These are phyloP conservation scores for Phytophthora constricta DNA, from an alignment of 352 stramenopile genomes.

Conservation along the genomic window DNA sequence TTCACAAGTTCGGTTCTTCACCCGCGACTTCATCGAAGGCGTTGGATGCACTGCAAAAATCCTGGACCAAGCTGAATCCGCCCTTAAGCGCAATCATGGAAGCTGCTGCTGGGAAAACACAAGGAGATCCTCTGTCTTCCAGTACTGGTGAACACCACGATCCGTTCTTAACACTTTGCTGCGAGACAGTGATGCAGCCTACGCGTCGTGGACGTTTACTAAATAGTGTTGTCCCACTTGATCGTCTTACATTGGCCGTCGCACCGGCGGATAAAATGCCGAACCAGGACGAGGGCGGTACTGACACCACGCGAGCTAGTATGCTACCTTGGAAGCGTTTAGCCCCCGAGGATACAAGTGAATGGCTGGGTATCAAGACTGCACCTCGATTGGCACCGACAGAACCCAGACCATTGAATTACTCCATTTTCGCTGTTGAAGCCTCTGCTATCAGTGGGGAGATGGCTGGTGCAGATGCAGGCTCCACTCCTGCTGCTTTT, in stretches of 20 bases:
- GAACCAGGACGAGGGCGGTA: slow-evolving; percentile 16
- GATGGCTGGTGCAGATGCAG: slow-evolving; percentile 11
- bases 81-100: slow-evolving; percentile 53
- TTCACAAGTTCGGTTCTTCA: slow-evolving; percentile 32
- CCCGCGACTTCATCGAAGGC: slow-evolving; percentile 27
- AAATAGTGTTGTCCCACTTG: slow-evolving; percentile 50
- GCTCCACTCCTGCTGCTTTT: slow-evolving; percentile 3
- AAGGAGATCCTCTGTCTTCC: slow-evolving; percentile 16
- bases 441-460: slow-evolving; percentile 16
- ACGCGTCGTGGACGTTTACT: slow-evolving; percentile 77
- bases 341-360: slow-evolving; percentile 66
- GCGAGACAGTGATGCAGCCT: slow-evolving; percentile 56
- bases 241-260: slow-evolving; percentile 44
- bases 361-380: slow-evolving; percentile 56
- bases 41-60: slow-evolving; percentile 52
- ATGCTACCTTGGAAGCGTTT: slow-evolving; percentile 73
- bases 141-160: slow-evolving; percentile 46
- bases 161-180: slow-evolving; percentile 71
- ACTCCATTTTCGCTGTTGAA: slow-evolving; percentile 47
- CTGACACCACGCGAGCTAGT: slow-evolving; percentile 37
- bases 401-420: slow-evolving; percentile 65
- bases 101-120: slow-evolving; percentile 20
- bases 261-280: slow-evolving; percentile 16
- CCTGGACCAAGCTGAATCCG: slow-evolving; percentile 62
- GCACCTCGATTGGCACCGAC: slow-evolving; percentile 55